Evolutionary conservation across 2,329 filamentous ascomycete genomes (phyloP).

Genomic region (Pestalotiopsis fici): DNA sequence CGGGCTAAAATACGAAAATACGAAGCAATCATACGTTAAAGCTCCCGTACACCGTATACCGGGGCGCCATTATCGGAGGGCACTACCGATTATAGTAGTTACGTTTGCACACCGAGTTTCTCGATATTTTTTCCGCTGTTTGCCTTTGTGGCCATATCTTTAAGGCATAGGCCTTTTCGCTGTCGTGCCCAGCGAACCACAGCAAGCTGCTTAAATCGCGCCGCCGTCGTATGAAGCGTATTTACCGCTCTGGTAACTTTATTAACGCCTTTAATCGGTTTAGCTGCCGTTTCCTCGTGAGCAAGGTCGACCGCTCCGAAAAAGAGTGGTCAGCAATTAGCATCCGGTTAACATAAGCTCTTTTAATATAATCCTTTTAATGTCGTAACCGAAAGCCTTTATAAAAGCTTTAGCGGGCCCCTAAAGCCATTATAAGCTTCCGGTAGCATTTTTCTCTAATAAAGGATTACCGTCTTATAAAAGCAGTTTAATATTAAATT

Average conservation of each 20-base stretch:
- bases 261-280: conserved; percentile 8
- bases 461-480: neutral
- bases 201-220: conserved; percentile 11
- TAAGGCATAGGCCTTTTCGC: conserved; percentile 15
- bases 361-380: neutral
- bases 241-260: conserved; percentile 14
- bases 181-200: conserved; percentile 2
- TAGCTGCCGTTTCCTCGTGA: conserved; percentile 12
- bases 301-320: neutral
- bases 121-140: conserved; percentile 13
- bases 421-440: neutral
- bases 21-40: neutral
- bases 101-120: conserved; percentile 9
- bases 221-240: conserved; percentile 13
- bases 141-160: conserved; percentile 4
- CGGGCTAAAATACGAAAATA: neutral
- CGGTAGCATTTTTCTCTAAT: neutral
- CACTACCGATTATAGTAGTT: conserved; percentile 14
- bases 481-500: conserved; percentile 3
- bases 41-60: neutral
- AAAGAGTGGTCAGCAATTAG: neutral
- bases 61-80: neutral
- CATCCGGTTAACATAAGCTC: conserved; percentile 3
- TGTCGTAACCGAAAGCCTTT: conserved; percentile 5
- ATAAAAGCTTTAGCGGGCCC: neutral